Evolutionary conservation across 768 basidiomycete species (phyloP).

Genomic region (Baorangia bicolor): DNA sequence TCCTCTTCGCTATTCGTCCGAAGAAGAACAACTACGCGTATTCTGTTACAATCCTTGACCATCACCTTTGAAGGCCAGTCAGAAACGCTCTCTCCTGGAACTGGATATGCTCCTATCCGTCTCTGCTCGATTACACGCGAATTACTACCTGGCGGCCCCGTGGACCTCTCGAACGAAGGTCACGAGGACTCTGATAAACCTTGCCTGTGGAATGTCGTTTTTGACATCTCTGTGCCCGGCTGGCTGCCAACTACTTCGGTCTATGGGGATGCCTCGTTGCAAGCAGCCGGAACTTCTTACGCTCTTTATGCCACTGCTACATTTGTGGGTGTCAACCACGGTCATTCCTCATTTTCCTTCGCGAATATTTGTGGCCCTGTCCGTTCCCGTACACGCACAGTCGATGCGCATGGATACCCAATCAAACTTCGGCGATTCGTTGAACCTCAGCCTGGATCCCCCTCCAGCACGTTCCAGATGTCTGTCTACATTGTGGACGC

Average conservation of each 20-base stretch:
- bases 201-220: conserved; percentile 72
- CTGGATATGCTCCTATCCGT: conserved; percentile 68
- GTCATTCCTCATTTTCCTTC: conserved; percentile 43
- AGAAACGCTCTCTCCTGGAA: conserved; percentile 62
- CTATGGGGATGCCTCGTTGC: conserved; percentile 43
- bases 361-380: conserved; percentile 57
- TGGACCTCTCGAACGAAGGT: conserved; percentile 66
- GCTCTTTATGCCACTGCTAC: conserved; percentile 65
- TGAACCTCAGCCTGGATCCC: conserved; percentile 38
- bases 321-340: conserved; percentile 48
- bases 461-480: conserved; percentile 30
- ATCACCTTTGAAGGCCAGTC: conserved; percentile 86
- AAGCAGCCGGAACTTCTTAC: conserved; percentile 61
- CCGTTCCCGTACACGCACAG: conserved; percentile 42
- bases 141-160: conserved; percentile 44
- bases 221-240: conserved; percentile 83
- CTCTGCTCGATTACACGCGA: conserved; percentile 67
- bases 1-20: conserved; percentile 56
- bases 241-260: conserved; percentile 74
- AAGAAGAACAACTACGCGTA: conserved; percentile 43
- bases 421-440: conserved; percentile 57
- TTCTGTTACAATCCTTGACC: conserved; percentile 66
- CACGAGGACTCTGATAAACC: conserved; percentile 54
- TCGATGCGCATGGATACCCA: conserved; percentile 38
- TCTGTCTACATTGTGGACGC: conserved; percentile 47